A percentile compares a stretch with the other conserved stretches of the same genome.
phyloP scores from a whole-genome alignment of 352 stramenopile species.

The Pythium coloratum region DNA sequence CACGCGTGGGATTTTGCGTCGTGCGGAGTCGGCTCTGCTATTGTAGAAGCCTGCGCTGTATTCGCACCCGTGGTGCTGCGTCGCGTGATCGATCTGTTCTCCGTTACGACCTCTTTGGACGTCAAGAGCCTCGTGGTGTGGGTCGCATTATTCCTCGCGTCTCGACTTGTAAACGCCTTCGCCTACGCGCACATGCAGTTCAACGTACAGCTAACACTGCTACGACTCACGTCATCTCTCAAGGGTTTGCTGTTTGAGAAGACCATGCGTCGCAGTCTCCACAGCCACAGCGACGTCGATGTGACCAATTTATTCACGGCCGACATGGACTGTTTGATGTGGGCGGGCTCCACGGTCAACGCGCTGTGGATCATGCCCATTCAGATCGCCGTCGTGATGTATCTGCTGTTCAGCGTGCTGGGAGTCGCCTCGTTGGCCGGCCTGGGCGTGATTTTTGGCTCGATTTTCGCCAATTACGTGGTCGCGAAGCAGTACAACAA shows the following conservation, averaged over 20 bases:
- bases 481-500: constrained; percentile 27
- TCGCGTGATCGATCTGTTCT: constrained; percentile 11
- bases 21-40: constrained; percentile 16
- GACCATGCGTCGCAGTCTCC: constrained; percentile 27
- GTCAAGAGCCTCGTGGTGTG: constrained; percentile 19
- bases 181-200: constrained; percentile 24
- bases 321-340: constrained; percentile 65
- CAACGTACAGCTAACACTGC: constrained; percentile 21
- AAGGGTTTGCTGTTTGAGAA: constrained; percentile 34
- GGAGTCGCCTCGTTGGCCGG: constrained; percentile 36
- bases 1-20: neutral
- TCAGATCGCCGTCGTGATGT: constrained; percentile 30
- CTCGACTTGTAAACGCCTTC: constrained; percentile 30
- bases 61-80: constrained; percentile 27
- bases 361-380: constrained; percentile 35
- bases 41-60: constrained; percentile 12
- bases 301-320: constrained; percentile 91
- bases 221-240: constrained; percentile 27
- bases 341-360: constrained; percentile 38
- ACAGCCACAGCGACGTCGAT: constrained; percentile 40
- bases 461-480: constrained; percentile 26
- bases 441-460: constrained; percentile 32
- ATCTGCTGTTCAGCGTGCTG: constrained; percentile 37
- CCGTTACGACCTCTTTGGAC: neutral
- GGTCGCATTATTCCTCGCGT: constrained; percentile 35